Base-by-base conservation (phyloP, 2,329 filamentous ascomycete genomes). In the Hypomyces rosellus region DNA sequence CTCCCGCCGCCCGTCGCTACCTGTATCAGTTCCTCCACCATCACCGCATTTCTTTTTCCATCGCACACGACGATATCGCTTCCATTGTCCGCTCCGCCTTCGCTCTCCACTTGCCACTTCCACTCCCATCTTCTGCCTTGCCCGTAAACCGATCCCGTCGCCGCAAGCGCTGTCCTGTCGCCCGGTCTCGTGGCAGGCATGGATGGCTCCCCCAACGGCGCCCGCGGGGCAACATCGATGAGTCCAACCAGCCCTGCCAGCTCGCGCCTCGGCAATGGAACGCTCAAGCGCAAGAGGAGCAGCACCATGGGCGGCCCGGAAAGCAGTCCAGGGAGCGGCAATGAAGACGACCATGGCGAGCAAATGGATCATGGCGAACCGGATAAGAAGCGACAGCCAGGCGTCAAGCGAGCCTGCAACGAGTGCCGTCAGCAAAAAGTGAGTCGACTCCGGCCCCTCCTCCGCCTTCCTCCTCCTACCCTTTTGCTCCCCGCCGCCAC, bases 361-460 rank as follows among this genome's bases (percentile, higher is more conserved):
- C 54, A 54, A n/a, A 52, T 48, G 30, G 74, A 82, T 50, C 65
- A 72, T 45, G 70, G 74, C 45, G 75, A 78, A 47, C 68, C 74
- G 43, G 80, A 83, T 60, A 80, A 80, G 68, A 82, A 81, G 67
- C 76, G 82, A 54, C 80, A 84, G 57, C 82, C 83, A 22, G 82
- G 82, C 49, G 83, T 86, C 45, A 89, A 92, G 72, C 78, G 88
- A 61, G 88, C 88, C 5, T 92, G 88, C 69, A 91, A 91, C 63
- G 87, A 92, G 68, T 92, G 87, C 65, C 79, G 87, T 54, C 88
- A 92, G 70, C 88, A 92, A 69, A 92, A 92, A 76, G 87, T 89
- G 71, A 77, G 73, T 75, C 65, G 57, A 53, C 13, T 8, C 9
- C 6, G 25, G 25, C 15, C 37, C 46, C 42, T 45, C 37, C 15